Evolutionary conservation across 176 grass and related monocot species (phyloP).

Genomic region (Oryza punctata): DNA sequence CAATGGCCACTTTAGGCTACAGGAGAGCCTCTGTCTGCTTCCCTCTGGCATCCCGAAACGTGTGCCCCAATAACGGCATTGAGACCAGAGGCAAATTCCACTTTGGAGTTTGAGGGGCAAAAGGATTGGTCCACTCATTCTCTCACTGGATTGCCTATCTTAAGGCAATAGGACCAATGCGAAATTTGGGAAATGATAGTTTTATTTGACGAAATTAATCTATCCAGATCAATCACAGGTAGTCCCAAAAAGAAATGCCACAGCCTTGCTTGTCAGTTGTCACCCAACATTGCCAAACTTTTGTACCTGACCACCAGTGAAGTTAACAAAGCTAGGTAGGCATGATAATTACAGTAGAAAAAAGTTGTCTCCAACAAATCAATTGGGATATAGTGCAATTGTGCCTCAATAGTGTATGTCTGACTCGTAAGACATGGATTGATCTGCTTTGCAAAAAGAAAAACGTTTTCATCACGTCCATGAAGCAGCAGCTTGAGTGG

Average conservation of each 20-base stretch:
- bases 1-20: conserved; percentile 48
- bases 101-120: conserved; percentile 28
- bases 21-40: conserved; percentile 47
- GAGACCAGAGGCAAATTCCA: conserved; percentile 49
- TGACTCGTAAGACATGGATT: background rate
- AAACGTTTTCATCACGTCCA: background rate
- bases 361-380: background rate
- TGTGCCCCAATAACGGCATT: conserved; percentile 66
- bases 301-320: background rate
- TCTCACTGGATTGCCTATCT: background rate
- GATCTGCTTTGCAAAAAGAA: background rate
- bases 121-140: conserved; percentile 25
- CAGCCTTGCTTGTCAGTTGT: background rate
- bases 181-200: conserved; percentile 15
- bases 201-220: conserved; percentile 20
- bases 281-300: background rate
- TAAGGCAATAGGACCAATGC: background rate
- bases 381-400: background rate
- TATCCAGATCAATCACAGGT: conserved; percentile 12
- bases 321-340: background rate
- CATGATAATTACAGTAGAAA: background rate
- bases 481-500: background rate
- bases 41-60: conserved; percentile 58
- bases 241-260: background rate
- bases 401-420: background rate